These are phyloP conservation scores for Dioscorea dumetorum DNA, from an alignment of 106 monocot species.

Conservation along the genomic window DNA sequence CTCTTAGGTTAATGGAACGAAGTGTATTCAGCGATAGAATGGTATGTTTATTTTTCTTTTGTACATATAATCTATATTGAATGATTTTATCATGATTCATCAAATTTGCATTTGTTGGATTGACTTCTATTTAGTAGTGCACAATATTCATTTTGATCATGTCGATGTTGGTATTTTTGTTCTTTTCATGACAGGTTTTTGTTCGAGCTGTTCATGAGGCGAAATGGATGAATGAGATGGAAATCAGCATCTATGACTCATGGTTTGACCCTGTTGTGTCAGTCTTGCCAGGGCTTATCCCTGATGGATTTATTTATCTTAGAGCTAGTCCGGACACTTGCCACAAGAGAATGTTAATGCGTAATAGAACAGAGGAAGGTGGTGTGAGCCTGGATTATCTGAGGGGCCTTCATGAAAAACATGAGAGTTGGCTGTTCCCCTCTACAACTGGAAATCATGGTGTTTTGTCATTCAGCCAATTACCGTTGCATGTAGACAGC, in stretches of 20 bases:
- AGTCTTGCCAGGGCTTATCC: conserved; percentile 75
- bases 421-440: conserved; percentile 97
- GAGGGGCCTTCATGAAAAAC: conserved; percentile 89
- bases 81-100: neutral
- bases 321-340: conserved; percentile 98
- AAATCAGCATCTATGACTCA: conserved; percentile 97
- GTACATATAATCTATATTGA: neutral
- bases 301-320: conserved; percentile 97
- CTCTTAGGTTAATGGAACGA: conserved; percentile 91
- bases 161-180: neutral
- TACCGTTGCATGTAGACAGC: conserved; percentile 56
- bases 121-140: neutral
- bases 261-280: conserved; percentile 99
- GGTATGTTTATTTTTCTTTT: conserved; percentile 30
- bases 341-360: conserved; percentile 85
- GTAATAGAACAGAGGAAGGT: conserved; percentile 84
- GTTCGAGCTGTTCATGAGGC: conserved; percentile 98
- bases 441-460: conserved; percentile 66
- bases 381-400: conserved; percentile 80
- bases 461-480: conserved; percentile 66
- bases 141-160: neutral
- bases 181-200: conserved; percentile 56
- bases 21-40: conserved; percentile 97
- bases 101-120: neutral
- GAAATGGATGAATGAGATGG: conserved; percentile 99